Evolutionary conservation across 1,284 basidiomycete species (phyloP).

Genomic region (Ustilago sp.): DNA sequence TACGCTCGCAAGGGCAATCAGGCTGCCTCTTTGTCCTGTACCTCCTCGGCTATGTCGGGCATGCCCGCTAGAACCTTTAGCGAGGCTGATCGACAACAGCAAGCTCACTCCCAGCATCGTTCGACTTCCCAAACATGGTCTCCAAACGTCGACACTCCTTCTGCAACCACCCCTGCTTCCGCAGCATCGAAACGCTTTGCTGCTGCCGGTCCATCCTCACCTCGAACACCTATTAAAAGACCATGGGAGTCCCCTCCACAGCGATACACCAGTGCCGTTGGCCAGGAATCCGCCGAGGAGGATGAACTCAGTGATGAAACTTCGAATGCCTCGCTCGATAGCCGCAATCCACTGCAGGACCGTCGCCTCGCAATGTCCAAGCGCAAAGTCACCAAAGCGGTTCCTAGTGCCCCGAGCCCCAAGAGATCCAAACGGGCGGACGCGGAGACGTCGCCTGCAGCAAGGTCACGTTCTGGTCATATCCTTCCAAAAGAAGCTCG

Average conservation of each 20-base stretch:
- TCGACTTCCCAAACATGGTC: slow-evolving; percentile 1
- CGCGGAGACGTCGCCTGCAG: neutral
- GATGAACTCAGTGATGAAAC: slow-evolving; percentile 39
- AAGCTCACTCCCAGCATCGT: slow-evolving; percentile 3
- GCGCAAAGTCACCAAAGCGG: slow-evolving; percentile 14
- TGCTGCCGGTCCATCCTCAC: slow-evolving; percentile 13
- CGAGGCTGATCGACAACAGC: slow-evolving; percentile 27
- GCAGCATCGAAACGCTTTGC: slow-evolving; percentile 9
- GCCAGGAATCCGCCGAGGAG: slow-evolving; percentile 27
- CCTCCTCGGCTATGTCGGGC: slow-evolving; percentile 29
- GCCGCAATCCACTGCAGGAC: slow-evolving; percentile 4
- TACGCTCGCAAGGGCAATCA: neutral
- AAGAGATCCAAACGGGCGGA: slow-evolving; percentile 18
- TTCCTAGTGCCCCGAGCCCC: slow-evolving; percentile 10
- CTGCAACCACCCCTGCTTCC: neutral
- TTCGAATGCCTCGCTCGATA: neutral
- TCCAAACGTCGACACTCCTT: neutral
- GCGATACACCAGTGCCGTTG: neutral
- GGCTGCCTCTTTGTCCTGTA: neutral
- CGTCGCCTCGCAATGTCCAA: slow-evolving; percentile 6
- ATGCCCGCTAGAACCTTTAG: slow-evolving; percentile 28
- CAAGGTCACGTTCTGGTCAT: neutral
- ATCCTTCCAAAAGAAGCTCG: neutral
- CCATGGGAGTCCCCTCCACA: slow-evolving; percentile 16
- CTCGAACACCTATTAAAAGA: slow-evolving; percentile 13